Conservation (phyloP, 2,329 filamentous ascomycete genomes). For the Didymella arachidicola region DNA sequence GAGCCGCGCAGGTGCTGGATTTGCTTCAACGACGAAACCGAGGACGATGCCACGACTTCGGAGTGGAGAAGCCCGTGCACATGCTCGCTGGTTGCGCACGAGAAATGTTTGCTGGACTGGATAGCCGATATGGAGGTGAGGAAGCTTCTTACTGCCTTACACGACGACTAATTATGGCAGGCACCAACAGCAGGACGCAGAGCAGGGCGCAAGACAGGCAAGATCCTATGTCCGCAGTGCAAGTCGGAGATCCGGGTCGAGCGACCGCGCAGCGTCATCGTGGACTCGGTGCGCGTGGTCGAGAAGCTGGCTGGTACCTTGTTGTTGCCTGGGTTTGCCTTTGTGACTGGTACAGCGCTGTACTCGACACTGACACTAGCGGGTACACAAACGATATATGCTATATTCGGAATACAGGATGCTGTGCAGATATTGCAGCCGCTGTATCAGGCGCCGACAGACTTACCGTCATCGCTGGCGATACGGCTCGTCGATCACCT, state of each 20-base stretch:
- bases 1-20: slow-evolving; percentile 70
- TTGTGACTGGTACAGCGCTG: slow-evolving; percentile 59
- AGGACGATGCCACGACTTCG: slow-evolving; percentile 66
- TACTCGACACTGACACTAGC: slow-evolving; percentile 60
- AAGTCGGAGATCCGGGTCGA: slow-evolving; percentile 80
- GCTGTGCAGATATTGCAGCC: slow-evolving; percentile 62
- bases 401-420: slow-evolving; percentile 71
- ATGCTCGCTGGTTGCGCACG: slow-evolving; percentile 89
- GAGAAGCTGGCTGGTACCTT: slow-evolving; percentile 65
- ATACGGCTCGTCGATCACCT: slow-evolving; percentile 41
- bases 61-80: slow-evolving; percentile 89
- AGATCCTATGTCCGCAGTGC: slow-evolving; percentile 87
- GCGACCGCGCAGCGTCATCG: slow-evolving; percentile 75
- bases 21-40: slow-evolving; percentile 71
- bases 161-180: not conserved
- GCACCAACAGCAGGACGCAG: slow-evolving; percentile 61
- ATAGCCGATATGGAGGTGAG: slow-evolving; percentile 79
- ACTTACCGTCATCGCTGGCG: slow-evolving; percentile 42
- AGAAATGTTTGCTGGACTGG: slow-evolving; percentile 89
- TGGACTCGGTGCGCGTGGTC: slow-evolving; percentile 69
- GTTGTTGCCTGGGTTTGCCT: slow-evolving; percentile 70
- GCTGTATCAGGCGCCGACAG: slow-evolving; percentile 45
- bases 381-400: slow-evolving; percentile 69
- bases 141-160: not conserved
- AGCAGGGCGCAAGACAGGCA: slow-evolving; percentile 58